Evolutionary conservation across 106 monocot genomes (phyloP).

Genomic region (Xerophyta viscosa): DNA sequence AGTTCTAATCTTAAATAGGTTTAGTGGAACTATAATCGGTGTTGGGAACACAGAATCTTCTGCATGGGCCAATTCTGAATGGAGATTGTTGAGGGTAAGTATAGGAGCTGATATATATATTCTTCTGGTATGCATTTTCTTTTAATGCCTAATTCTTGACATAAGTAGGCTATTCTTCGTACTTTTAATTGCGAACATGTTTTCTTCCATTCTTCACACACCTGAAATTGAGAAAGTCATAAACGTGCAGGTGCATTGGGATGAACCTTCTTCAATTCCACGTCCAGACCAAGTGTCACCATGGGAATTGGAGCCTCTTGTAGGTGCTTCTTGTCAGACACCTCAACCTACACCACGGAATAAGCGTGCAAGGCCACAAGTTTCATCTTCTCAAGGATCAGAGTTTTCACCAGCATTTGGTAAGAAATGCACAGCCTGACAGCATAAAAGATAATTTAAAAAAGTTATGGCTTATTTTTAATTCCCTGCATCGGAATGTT

Average conservation of each 20-base stretch:
- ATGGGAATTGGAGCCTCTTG: constrained; percentile 75
- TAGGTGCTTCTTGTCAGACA: constrained; percentile 22
- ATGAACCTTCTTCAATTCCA: constrained; percentile 66
- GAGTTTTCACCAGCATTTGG: constrained; percentile 39
- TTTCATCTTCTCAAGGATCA: constrained; percentile 27
- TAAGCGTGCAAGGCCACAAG: constrained; percentile 36
- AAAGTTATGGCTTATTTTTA: no score
- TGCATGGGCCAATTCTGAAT: constrained; percentile 55
- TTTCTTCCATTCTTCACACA: no score
- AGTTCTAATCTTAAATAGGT: constrained; percentile 19
- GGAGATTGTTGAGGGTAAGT: constrained; percentile 64
- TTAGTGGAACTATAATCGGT: constrained; percentile 68
- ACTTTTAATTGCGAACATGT: no score
- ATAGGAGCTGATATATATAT: background rate
- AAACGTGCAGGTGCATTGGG: constrained; percentile 73
- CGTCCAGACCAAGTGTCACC: constrained; percentile 76
- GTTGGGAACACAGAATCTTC: constrained; percentile 31
- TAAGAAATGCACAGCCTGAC: constrained; percentile 3
- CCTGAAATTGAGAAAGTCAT: no score
- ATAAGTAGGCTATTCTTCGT: no score
- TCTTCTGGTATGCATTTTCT: background rate
- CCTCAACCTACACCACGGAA: constrained; percentile 27
- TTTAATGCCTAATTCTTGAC: background rate
- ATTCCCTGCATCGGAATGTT: background rate
- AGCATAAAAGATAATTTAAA: no score